Conservation (phyloP, 495 filamentous ascomycete species). For the Bacidia gigantensis region DNA sequence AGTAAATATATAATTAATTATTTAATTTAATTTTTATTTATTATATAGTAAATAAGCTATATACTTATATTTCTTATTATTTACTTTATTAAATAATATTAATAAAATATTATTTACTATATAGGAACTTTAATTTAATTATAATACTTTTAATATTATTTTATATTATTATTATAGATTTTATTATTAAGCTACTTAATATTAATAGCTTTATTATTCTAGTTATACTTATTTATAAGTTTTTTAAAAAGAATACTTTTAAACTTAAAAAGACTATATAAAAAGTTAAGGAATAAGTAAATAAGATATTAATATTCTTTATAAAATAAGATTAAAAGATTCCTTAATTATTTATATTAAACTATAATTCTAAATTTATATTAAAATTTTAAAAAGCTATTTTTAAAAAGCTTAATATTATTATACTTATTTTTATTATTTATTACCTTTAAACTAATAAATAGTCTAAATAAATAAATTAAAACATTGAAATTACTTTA, state of each 20-base stretch:
- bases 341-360: neutral
- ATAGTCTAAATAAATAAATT: too few species aligned
- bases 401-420: too few species aligned
- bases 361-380: neutral
- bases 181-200: too few species aligned
- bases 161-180: too few species aligned
- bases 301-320: neutral
- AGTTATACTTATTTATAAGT: neutral
- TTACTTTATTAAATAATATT: neutral
- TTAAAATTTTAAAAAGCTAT: neutral
- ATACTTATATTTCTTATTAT: neutral
- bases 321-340: neutral
- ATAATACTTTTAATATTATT: too few species aligned
- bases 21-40: neutral
- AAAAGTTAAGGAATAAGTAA: neutral
- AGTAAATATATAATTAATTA: neutral
- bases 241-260: neutral
- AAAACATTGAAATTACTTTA: too few species aligned
- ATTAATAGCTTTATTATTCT: neutral
- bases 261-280: neutral
- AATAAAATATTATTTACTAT: too few species aligned
- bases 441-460: too few species aligned
- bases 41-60: constrained; percentile 1
- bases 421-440: too few species aligned
- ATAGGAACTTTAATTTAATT: too few species aligned